These are phyloP conservation scores for Nephelium lappaceum DNA, from an alignment of 345 rosid species.

Conservation along the genomic window DNA sequence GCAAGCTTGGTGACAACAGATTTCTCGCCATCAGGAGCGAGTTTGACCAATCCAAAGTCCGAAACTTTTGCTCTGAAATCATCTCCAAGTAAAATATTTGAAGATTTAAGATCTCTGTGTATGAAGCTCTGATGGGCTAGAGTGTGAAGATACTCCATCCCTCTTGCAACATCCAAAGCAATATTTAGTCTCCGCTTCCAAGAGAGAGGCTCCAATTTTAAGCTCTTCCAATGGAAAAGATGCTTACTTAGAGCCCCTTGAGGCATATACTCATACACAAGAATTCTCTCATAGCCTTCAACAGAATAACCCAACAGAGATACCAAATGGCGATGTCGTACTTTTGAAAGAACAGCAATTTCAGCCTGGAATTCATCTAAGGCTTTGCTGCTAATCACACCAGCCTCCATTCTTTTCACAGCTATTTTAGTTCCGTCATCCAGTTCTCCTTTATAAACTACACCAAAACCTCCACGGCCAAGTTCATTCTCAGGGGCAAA, in stretches of 20 bases:
- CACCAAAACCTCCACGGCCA: conserved; percentile 83
- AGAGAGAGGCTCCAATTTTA: conserved; percentile 64
- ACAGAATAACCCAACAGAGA: conserved; percentile 68
- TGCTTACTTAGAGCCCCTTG: conserved; percentile 80
- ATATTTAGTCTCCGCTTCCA: conserved; percentile 72
- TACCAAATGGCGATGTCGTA: conserved; percentile 74
- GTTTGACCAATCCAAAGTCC: conserved; percentile 81
- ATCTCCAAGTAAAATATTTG: conserved; percentile 73
- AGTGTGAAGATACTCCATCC: conserved; percentile 76
- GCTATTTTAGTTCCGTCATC: conserved; percentile 76
- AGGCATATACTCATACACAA: conserved; percentile 80
- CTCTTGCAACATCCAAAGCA: conserved; percentile 82
- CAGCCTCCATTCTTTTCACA: conserved; percentile 79
- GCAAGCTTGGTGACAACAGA: conserved; percentile 74
- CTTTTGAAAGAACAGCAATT: conserved; percentile 78
- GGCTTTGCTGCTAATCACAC: conserved; percentile 62
- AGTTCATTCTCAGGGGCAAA: conserved; percentile 71
- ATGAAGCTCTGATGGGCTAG: conserved; percentile 76
- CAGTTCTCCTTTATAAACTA: conserved; percentile 71
- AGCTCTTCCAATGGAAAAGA: conserved; percentile 74
- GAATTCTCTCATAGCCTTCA: conserved; percentile 68
- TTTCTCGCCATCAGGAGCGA: conserved; percentile 73
- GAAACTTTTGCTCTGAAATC: conserved; percentile 76
- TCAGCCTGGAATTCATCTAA: conserved; percentile 71
- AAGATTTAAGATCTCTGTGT: conserved; percentile 79